Base-by-base conservation (phyloP, 1,284 basidiomycete genomes). In the Sparassis latifolia region DNA sequence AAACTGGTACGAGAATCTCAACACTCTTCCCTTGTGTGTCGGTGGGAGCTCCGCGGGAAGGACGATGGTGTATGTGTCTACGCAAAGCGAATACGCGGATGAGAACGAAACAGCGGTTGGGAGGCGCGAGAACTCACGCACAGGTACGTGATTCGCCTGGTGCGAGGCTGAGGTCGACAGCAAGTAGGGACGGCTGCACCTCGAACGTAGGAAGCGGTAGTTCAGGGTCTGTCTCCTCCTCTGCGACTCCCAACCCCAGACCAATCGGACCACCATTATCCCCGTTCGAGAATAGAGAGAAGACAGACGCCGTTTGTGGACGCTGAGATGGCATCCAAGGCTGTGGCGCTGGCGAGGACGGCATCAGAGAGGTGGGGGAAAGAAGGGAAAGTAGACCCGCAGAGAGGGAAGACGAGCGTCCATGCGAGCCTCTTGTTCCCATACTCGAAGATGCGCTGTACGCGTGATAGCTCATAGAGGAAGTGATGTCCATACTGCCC, bases 1-100 rank as follows among this genome's bases (percentile, higher is more conserved):
- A 9, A 99, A 79, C 58, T 92, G 86, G 65, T 98, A 99, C 6
- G 86, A 85, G 66, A 99, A 95, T 58, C 78, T 79, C 55, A 97
- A 76, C 1, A 85, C 77, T 47, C 86, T 84, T 2, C 96, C 96
- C 40, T 81, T 79, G 71, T 90, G 97, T 0, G 93, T 92, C 0
- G 96, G 96, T 0, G 96, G 96, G 0, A 98, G 73, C 51, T 82
- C 82, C 4, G 81, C 72, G 0, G 96, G 94, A 1, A 97, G 70
- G 2, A 72, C 68, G 2, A 94, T 68, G 0, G 79, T 80, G 65
- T 95, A 96, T 2, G 82, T 83, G 66, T 89, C 92, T 95, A 58
- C 39, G 37, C 46, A 45, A 29, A 42, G 10, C 45, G 6, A 12
- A 12, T 37, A 6, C 35, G 35, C 12, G 35, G 12, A 12, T 12